Evolutionary conservation across 2,329 filamentous ascomycete genomes (phyloP), one percentile per base, ranked within the genome.

Genomic region (Alternaria gaisen): DNA sequence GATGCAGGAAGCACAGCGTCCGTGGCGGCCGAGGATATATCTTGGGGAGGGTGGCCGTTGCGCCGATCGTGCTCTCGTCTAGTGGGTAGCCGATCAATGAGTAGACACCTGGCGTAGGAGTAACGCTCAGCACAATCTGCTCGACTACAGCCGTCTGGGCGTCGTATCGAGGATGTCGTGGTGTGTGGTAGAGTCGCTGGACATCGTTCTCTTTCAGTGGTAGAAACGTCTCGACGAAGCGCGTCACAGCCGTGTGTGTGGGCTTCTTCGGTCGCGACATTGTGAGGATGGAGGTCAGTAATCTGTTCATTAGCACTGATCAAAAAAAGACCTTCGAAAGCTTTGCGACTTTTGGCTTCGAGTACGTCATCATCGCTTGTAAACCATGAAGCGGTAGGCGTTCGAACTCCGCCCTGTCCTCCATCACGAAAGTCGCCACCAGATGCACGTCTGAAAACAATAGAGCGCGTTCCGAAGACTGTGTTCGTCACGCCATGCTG

Each of bases 1-100:
- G 69, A 34, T 78, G 74, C 11, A 78, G 69, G 55, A 76, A 77
- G 60, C 70, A 75, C 50, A 77, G 47, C 14, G 74, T 76, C 50
- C 70, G 64, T 28, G 69, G 73, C 7, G 63, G 63, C 22, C 69
- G 70, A 18, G 56, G 38, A 8, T 53, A 43, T 14, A 44, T 26
- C 14, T 46, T 34, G 5, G 63, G 36, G 22, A 28, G 28, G 8
- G 43, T 43, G 20, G 46, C 46, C 22, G 46, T 56, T 20, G 46
- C 32, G 34, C 56, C 57, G 24, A 51, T 38, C 8, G 28, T 41
- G 16, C 56, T 41, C 10, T 64, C 54, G 9, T 67, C 60, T 34
- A 52, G 18, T 5, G 56, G 43, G 12, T 71, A 61, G 10, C 70
- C 73, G 42, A 76, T 73, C 9, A 68, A 53, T 4, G 68, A 61